These are phyloP conservation scores for Echeveria elegans DNA, from an alignment of 164 flowering plant species.

Conservation along the genomic window DNA sequence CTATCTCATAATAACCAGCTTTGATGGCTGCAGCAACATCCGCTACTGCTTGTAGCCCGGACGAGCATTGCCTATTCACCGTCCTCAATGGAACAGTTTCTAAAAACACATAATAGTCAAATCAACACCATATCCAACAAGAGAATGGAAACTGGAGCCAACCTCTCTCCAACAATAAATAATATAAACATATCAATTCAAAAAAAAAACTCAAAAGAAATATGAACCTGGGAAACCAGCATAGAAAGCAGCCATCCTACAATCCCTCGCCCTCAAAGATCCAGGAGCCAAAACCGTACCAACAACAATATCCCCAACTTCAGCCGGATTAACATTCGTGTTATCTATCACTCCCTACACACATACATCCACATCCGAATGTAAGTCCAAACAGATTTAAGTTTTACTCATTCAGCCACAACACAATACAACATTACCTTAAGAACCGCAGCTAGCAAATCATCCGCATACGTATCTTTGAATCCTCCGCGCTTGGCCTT, in stretches of 20 bases:
- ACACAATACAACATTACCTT: constrained; percentile 29
- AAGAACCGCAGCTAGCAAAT: constrained; percentile 75
- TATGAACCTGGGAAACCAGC: constrained; percentile 91
- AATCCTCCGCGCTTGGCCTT: constrained; percentile 88
- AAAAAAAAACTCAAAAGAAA: background rate
- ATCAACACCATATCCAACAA: background rate
- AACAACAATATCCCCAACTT: constrained; percentile 95
- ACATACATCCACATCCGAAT: background rate
- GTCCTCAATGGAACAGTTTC: constrained; percentile 92
- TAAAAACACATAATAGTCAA: constrained; percentile 13
- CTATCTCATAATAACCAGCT: constrained; percentile 97
- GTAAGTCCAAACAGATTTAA: no score
- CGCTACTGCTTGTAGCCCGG: constrained; percentile 99
- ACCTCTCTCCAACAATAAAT: no score
- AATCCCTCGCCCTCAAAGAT: constrained; percentile 83
- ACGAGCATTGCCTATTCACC: constrained; percentile 94
- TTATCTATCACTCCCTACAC: constrained; percentile 82
- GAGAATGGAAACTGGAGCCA: no score
- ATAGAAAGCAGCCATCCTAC: constrained; percentile 57
- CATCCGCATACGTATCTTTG: constrained; percentile 84
- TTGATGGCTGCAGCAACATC: constrained; percentile 98
- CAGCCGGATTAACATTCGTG: constrained; percentile 73
- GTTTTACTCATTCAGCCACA: no score
- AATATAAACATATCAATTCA: background rate
- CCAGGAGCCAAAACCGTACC: constrained; percentile 91